These are phyloP conservation scores for Gossypium ekmanianum DNA, from an alignment of 345 rosid genomes.

Conservation along the genomic window DNA sequence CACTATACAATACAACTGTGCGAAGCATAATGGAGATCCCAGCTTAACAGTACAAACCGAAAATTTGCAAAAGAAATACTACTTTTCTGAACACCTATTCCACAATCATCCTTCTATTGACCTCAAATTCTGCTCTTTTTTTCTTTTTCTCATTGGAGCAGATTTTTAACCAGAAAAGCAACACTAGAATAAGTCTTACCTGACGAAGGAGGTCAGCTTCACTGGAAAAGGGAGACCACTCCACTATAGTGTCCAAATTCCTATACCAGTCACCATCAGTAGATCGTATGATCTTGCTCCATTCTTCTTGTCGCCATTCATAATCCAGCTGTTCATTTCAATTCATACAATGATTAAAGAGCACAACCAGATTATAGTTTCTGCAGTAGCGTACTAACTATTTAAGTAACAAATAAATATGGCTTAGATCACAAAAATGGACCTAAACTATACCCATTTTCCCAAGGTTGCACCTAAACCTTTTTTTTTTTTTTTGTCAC, in stretches of 20 bases:
- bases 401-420: not conserved
- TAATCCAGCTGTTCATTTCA: constrained; percentile 67
- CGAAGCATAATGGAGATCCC: no score
- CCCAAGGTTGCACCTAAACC: not conserved
- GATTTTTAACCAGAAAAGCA: not conserved
- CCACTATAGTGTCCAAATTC: constrained; percentile 61
- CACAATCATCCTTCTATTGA: not conserved
- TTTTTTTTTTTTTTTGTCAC: not conserved
- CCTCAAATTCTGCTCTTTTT: not conserved
- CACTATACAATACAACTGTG: not conserved
- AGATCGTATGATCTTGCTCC: constrained; percentile 53
- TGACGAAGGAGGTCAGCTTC: constrained; percentile 74
- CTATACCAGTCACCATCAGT: constrained; percentile 57
- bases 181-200: constrained; percentile 35
- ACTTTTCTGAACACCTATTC: not conserved
- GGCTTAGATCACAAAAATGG: not conserved
- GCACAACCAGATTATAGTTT: not conserved
- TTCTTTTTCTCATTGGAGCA: not conserved
- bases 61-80: not conserved
- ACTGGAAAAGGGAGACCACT: constrained; percentile 83
- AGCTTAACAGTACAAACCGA: constrained; percentile 14
- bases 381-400: not conserved
- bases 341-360: constrained; percentile 9
- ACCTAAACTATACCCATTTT: no score
- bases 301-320: constrained; percentile 47